Evolutionary conservation across 176 grass and related monocot species (phyloP), one percentile per base, ranked within the genome.

Genomic region (Aegilops umbellulata): DNA sequence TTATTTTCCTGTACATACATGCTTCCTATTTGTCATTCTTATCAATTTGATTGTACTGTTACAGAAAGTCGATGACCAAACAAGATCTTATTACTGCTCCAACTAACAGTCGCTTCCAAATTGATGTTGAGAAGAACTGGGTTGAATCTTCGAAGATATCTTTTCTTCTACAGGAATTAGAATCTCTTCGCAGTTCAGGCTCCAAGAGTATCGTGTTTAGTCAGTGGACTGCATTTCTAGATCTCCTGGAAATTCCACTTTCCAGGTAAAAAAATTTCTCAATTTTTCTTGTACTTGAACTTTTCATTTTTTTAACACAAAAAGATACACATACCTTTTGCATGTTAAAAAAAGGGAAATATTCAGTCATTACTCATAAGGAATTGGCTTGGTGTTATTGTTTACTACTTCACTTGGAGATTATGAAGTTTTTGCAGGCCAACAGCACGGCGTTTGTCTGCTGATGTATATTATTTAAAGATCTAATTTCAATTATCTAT

Each of bases 151-250:
- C 96, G 65, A 98, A 98, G 88, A 91, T 98, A 77, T 94, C 91
- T 84, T 88, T 92, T 89, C 96, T 98, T 60, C 65, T 98, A 62
- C 71, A 30, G n/a, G 96, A 98, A 77, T 83, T 98, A 77, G 87
- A 92, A 81, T 82, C 65, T 74, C 86, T 94, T 86, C 85, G 90
- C 30, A 80, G 34, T 68, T 81, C 85, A 66, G 89, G 91, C 68
- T 85, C 93, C 47, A 98, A 98, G 86, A 95, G 90, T 80, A 95
- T 98, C 2, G 84, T 98, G n/a, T 98, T 98, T 89, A 98, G 93
- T 84, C 96, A 98, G 82, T 98, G 96, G 96, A 98, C 96, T 82
- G 93, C 93, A 79, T 98, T 98, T 90, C 86, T 98, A 64, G 96
- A 98, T 95, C 96, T 98, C 74, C 81, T 98, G 65, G 80, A 98